Evolutionary conservation across 371 early-diverging fungal species (phyloP).

Genomic region (Homolaphlyctis polyrhiza): DNA sequence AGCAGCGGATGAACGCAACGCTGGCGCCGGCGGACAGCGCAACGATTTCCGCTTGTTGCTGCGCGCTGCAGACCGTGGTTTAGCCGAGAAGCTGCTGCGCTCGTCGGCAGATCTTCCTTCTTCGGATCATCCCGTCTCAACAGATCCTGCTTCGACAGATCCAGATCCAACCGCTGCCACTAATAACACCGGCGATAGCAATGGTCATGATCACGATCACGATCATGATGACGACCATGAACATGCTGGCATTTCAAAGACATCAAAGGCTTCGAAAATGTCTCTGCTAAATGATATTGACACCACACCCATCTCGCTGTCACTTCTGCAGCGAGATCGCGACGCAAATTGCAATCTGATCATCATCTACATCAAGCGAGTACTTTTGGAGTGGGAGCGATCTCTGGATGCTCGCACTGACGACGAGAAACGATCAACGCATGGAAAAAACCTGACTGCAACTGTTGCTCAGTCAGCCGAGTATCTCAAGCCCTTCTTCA

Average conservation of each 20-base stretch:
- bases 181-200: constrained; percentile 36
- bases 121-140: constrained; percentile 28
- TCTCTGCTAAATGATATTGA: constrained; percentile 36
- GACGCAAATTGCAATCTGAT: constrained; percentile 71
- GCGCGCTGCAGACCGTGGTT: constrained; percentile 79
- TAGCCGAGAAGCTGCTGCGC: constrained; percentile 69
- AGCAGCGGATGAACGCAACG: constrained; percentile 69
- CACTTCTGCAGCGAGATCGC: constrained; percentile 67
- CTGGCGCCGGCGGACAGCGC: constrained; percentile 59
- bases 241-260: constrained; percentile 9
- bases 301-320: constrained; percentile 52
- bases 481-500: constrained; percentile 87
- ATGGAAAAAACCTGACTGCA: constrained; percentile 79
- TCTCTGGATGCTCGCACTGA: constrained; percentile 74
- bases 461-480: constrained; percentile 78
- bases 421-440: constrained; percentile 62
- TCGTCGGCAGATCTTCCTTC: constrained; percentile 4
- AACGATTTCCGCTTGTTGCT: constrained; percentile 84
- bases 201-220: no score
- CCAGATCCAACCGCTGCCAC: constrained; percentile 8
- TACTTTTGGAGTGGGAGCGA: constrained; percentile 85
- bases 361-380: constrained; percentile 72
- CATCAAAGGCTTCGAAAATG: constrained; percentile 14
- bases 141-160: constrained; percentile 28
- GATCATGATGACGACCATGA: constrained; percentile 11